Evolutionary conservation across 2,329 filamentous ascomycete species (phyloP), one percentile per base, ranked within the genome.

Genomic region (Diaporthe sp.): DNA sequence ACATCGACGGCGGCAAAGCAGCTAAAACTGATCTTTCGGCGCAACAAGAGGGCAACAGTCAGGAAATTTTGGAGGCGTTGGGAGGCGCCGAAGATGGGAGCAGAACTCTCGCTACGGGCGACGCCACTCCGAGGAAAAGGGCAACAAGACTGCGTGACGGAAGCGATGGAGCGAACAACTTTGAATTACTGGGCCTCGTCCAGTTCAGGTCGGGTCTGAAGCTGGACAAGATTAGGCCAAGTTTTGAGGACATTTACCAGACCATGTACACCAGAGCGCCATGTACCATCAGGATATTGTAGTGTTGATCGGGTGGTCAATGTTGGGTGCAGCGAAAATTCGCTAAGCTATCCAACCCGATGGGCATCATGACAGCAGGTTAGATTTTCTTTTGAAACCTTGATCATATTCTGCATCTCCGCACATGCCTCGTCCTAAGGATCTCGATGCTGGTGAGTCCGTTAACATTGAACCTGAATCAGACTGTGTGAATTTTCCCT

Each of bases 1-100:
- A 2, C 20, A 3, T n/a, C 0, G 1, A n/a, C 5, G 1, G 25
- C 20, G 5, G 13, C 31, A 20, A 37, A 37, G 17, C 8, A 22
- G 2, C n/a, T 1, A 3, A 4, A 37, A 13, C 2, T 3, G 9
- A 10, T 4, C 1, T 22, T 22, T 37, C 28, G 31, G 28, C 17
- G 28, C 15, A 20, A 6, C 3, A 13, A 4, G 53, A 34, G 1
- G 28, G 7, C 8, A 9, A 31, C 6, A 57, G 53, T 3, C 55
- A 37, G 31, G 3, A 37, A 3, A 37, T 9, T 4, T 9, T n/a
- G 31, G 12, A 25, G 9, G 34, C 22, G 10, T 0, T n/a, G 2
- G 57, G 34, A 15, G 31, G 10, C 4, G 15, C 15, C 34, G 20
- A 8, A 37, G 20, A 60, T 4, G 22, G 34, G 12, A 7, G 7